Percentiles rank a stretch among this genome's conserved stretches.
phyloP scores from a whole-genome alignment of 176 grass and related monocot genomes.

The Bolboschoenus planiculmis region DNA sequence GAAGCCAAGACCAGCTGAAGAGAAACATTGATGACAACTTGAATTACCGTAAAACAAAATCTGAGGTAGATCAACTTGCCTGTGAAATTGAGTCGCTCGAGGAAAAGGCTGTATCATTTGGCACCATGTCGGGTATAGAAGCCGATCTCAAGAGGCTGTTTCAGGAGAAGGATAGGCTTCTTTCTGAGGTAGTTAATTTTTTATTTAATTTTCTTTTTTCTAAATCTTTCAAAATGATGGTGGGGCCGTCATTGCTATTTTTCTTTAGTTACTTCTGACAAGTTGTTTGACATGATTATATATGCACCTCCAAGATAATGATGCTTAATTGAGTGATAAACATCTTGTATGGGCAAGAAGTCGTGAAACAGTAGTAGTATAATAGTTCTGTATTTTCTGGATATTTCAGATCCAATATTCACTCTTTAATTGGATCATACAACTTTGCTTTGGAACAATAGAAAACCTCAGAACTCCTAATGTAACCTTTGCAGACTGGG shows the following conservation, averaged over 20 bases:
- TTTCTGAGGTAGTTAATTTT: slow-evolving; percentile 74
- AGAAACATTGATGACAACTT: slow-evolving; percentile 98
- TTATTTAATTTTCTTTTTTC: neutral
- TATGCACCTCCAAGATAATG: neutral
- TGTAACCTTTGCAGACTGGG: neutral
- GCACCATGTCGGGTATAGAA: slow-evolving; percentile 66
- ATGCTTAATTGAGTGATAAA: neutral
- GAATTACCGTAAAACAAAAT: slow-evolving; percentile 86
- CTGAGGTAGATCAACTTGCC: slow-evolving; percentile 64
- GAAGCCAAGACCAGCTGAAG: slow-evolving; percentile 82
- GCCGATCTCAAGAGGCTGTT: slow-evolving; percentile 74
- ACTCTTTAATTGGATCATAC: neutral
- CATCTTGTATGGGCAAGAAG: neutral
- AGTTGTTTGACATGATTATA: neutral
- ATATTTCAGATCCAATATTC: no score
- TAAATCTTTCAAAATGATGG: neutral
- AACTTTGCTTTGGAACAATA: neutral
- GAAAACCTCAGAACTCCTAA: neutral
- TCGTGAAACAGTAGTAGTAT: neutral
- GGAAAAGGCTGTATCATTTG: slow-evolving; percentile 59
- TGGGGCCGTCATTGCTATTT: neutral
- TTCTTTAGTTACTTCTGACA: neutral
- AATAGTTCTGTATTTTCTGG: neutral
- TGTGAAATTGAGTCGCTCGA: slow-evolving; percentile 75
- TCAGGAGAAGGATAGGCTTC: slow-evolving; percentile 81